Evolutionary conservation across 176 grass and related monocot species (phyloP), one percentile per base, ranked within the genome.

Genomic region (Oryza glaberrima): DNA sequence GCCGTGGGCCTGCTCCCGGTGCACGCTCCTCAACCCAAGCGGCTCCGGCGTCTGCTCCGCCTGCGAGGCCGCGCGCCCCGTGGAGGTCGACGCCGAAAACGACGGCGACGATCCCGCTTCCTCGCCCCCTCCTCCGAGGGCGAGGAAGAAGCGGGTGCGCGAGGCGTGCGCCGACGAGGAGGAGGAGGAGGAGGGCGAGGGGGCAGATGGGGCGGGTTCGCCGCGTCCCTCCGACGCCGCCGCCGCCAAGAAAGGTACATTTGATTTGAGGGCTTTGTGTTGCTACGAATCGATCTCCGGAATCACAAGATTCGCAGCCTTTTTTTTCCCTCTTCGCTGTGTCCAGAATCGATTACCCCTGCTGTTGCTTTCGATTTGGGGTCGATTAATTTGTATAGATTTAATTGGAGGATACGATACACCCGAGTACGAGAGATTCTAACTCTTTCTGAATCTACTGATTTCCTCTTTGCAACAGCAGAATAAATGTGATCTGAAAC

Each of bases 61-160:
- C 11, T 97, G 94, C 83, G 23, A 69, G 16, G 32, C 83, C 63
- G 3, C 28, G 52, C 82, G 71, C 34, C 80, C 72, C 70, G 49
- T 91, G 28, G 92, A 84, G 67, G 47, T 86, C 16, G 94, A 91
- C 46, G 78, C 82, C 81, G 83, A 81, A 75, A 83, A 83, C 11
- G 7, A 83, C 6, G 76, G 28, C 2, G 77, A 67, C 1, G 26
- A 43, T 1, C 5, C 54, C 14, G 79, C 84, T 58, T 79, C 88
- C 20, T 60, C 70, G 44, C 77, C 40, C 6, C 16, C 16, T 7
- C 51, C 54, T 58, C 19, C 17, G 38, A 71, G 73, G 54, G 48
- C 25, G 11, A 1, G 4, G 54, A 78, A 83, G 78, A 76, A 76
- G 72, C 87, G 83, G 19, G 54, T 19, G 54, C 51, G 5, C 1